Base-by-base conservation (phyloP, 495 filamentous ascomycete species). In the Penicillium bovifimosum region DNA sequence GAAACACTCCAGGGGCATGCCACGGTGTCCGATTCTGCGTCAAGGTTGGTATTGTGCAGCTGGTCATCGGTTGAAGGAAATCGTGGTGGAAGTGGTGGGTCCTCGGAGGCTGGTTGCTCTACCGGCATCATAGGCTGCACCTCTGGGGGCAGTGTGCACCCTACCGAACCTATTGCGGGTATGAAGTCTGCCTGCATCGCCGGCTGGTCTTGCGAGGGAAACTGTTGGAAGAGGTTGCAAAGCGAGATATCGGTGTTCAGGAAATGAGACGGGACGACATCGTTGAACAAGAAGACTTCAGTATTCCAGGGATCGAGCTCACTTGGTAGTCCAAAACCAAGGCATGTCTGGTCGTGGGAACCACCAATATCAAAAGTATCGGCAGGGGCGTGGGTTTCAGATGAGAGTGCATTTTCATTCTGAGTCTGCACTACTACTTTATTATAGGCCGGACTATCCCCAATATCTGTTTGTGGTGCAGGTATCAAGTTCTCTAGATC, bases 161-260 rank as follows among this genome's bases (percentile, higher is more conserved):
- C 38, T 20, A 40, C 38, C 10, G 10, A 24, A 11, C 11, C 16
- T 2, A 17, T 1, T 5, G 38, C 24, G 0, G 17, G 17, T 26
- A 8, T 17, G 10, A 24, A 24, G 20, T 40, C 38, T 26, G 8
- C 38, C 4, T 40, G 38, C 0, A 0, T 11, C 24, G 38, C 16
- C 14, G 38, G 38, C 38, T 40, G 38, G 38, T 40, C 18, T 40
- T 40, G 38, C 3, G 38, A 17, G 43, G 43, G 29, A 13, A 16
- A 11, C 4, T 52, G 47, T 11, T 52, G 49, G n/a, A 42, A 43
- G 8, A 52, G 49, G 26, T 52, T 40, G 13, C 28, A 26, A 10
- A 52, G 29, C 10, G 49, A 44, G 13, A 42, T 24, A 41, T 52
- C 49, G 11, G 39, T 52, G 26, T 52, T 40, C 26, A 52, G 24